Evolutionary conservation across 1,284 basidiomycete species (phyloP), one percentile per base, ranked within the genome.

Genomic region (Rhodotorula glutinis): DNA sequence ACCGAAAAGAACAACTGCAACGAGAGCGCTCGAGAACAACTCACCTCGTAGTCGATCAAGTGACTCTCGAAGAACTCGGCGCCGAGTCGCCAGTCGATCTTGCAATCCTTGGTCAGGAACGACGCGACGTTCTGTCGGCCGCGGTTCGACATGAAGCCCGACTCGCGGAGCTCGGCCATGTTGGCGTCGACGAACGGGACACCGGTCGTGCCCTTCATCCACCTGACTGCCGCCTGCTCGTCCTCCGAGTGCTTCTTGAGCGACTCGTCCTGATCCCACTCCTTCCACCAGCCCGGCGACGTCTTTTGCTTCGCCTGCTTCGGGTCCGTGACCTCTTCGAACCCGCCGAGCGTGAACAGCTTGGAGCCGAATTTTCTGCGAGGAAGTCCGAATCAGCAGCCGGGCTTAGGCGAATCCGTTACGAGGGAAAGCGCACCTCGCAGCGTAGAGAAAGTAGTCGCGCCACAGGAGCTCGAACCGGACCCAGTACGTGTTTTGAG

Each of bases 71-170:
- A 83, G 72, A 81, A 82, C 69, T 83, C 82, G 53, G 83, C 84
- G 3, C 83, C 84, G 40, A 84, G 79, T 14, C 84, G 75, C 84
- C 84, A 85, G 73, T 85, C 84, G 27, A 81, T 77, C 58, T 80
- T 79, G 52, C 82, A 73, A 64, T 84, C 83, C 66, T 83, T 83
- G 4, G 81, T 79, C 49, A 85, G 71, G 78, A 83, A 85, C 62
- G 81, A 83, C 5, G 83, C 84, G 1, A 84, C 82, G 73, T 85
- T 85, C 74, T 85, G 84, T 30, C 84, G 78, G 5, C 83, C 82
- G 43, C 84, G 78, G 73, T 85, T 85, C 63, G 79, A 81, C 81
- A 83, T 84, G 75, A 83, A 76, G 46, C 73, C 83, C 10, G 82
- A 82, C 61, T 80, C 76, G 14, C 75, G 73, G 43, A 85, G 76